Conservation (phyloP, 306 rosid species). For the Pterocarpus macrocarpus region DNA sequence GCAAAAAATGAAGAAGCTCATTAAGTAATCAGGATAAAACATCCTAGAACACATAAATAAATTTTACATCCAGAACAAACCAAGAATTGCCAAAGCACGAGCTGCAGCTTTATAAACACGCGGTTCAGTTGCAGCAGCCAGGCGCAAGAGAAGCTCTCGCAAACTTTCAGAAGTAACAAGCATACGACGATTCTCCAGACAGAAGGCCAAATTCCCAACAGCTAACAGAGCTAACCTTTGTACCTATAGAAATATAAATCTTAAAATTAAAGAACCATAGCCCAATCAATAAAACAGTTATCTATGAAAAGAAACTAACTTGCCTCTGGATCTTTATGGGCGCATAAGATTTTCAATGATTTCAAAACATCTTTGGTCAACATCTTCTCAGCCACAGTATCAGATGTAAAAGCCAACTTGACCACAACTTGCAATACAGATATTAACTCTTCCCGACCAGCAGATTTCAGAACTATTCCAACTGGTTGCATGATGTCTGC, state of each 20-base stretch:
- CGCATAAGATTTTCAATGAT: conserved; percentile 84
- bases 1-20: conserved; percentile 35
- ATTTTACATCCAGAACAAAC: conserved; percentile 61
- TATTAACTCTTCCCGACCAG: conserved; percentile 75
- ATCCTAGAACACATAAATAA: conserved; percentile 31
- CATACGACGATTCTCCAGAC: conserved; percentile 80
- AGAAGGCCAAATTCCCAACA: conserved; percentile 93
- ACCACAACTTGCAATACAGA: conserved; percentile 93
- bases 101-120: conserved; percentile 95
- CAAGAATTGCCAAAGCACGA: conserved; percentile 98
- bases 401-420: conserved; percentile 89
- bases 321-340: conserved; percentile 86
- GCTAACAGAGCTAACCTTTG: conserved; percentile 87
- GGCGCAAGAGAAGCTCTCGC: conserved; percentile 81
- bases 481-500: conserved; percentile 96
- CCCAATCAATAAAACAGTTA: conserved; percentile 23
- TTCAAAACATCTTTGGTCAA: conserved; percentile 84
- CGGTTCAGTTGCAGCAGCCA: conserved; percentile 83
- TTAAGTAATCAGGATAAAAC: conserved; percentile 37
- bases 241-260: conserved; percentile 63
- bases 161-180: conserved; percentile 93
- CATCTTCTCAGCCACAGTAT: conserved; percentile 89
- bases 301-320: conserved; percentile 53
- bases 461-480: conserved; percentile 76
- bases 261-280: conserved; percentile 27